phyloP scores from a whole-genome alignment of 805 yeast species.

The Maudiozyma serrabonitensis region DNA sequence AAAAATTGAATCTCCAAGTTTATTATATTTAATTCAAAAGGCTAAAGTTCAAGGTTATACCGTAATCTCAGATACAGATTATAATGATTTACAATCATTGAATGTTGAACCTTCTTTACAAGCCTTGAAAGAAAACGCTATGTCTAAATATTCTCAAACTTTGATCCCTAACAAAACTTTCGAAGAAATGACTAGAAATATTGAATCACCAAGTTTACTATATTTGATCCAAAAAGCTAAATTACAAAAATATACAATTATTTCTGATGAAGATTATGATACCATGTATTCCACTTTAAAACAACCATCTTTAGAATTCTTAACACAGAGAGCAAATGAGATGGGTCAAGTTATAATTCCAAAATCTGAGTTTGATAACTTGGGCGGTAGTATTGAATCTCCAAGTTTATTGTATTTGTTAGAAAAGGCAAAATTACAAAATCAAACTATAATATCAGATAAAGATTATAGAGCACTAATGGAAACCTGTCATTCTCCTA shows the following conservation, averaged over 20 bases:
- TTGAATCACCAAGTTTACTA: background rate
- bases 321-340: background rate
- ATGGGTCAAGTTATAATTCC: background rate
- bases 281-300: background rate
- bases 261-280: constrained; percentile 10
- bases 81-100: constrained; percentile 2
- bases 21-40: background rate
- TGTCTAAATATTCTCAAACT: background rate
- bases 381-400: background rate
- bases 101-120: background rate
- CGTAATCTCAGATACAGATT: constrained; percentile 10
- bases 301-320: background rate
- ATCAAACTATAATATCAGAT: constrained; percentile 7
- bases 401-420: background rate
- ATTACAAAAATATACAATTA: background rate
- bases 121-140: background rate
- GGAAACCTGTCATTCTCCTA: background rate
- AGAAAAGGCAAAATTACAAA: background rate
- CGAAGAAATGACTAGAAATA: background rate
- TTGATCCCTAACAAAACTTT: background rate
- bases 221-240: background rate
- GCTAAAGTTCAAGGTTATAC: background rate
- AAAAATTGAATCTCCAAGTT: background rate
- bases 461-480: constrained; percentile 6
- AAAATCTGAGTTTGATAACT: background rate